Conservation (phyloP, 306 rosid species). For the Rosa persica region DNA sequence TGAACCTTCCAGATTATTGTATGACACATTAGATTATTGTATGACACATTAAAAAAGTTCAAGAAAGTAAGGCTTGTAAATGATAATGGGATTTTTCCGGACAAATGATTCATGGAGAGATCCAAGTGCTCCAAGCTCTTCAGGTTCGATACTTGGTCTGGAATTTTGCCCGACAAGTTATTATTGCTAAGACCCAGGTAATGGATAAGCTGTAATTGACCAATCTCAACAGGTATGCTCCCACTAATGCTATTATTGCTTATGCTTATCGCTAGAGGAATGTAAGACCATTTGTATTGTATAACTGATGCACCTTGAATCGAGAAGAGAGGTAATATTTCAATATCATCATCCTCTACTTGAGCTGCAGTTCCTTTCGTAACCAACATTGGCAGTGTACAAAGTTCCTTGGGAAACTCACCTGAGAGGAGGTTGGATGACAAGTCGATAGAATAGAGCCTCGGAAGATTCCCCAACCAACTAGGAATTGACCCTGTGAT, state of each 20-base stretch:
- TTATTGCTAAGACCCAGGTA: background rate
- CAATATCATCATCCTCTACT: background rate
- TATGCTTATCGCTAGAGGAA: background rate
- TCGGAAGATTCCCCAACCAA: background rate
- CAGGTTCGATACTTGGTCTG: background rate
- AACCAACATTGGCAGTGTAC: background rate
- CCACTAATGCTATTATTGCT: background rate
- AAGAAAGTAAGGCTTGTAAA: background rate
- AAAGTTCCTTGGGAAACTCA: background rate
- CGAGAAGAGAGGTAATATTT: background rate
- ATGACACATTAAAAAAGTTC: background rate
- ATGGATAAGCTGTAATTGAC: background rate
- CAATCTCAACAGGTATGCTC: background rate
- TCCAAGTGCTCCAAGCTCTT: background rate
- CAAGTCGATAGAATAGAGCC: background rate
- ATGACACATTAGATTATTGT: background rate
- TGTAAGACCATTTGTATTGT: background rate
- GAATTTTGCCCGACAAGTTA: background rate
- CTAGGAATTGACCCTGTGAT: background rate
- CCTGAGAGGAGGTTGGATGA: background rate
- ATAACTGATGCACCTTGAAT: background rate
- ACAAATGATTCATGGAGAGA: background rate
- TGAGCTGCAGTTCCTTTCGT: background rate
- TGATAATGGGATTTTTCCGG: background rate
- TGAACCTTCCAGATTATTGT: conserved; percentile 1